Conservation (phyloP, 1,139 yeast genomes). For the Debaryomyces singareniensis region DNA sequence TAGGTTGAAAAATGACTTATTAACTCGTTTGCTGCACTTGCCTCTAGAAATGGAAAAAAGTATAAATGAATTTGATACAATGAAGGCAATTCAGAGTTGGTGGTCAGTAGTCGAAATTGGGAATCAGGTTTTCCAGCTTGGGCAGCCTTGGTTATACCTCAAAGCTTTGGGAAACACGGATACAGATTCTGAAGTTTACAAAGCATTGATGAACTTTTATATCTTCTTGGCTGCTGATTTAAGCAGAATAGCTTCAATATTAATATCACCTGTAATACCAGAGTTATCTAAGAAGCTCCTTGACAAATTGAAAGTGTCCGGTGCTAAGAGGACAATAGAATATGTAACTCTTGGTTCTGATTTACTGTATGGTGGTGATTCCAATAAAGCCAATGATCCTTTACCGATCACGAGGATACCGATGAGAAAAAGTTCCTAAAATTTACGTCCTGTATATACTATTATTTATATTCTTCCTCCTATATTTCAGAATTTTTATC, state of each 20-base stretch:
- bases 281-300: conserved; percentile 50
- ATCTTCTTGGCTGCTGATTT: conserved; percentile 67
- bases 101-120: conserved; percentile 58
- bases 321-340: conserved; percentile 29
- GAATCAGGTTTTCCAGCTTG: conserved; percentile 54
- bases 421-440: conserved; percentile 9
- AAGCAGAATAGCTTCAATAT: conserved; percentile 58
- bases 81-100: conserved; percentile 54
- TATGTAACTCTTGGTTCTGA: conserved; percentile 43
- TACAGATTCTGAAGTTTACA: conserved; percentile 9
- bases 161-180: conserved; percentile 21
- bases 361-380: conserved; percentile 36
- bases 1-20: conserved; percentile 13
- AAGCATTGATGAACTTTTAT: conserved; percentile 40
- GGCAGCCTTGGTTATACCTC: conserved; percentile 54
- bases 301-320: conserved; percentile 53
- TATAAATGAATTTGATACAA: conserved; percentile 47
- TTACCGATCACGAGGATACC: conserved; percentile 22
- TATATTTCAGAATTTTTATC: too few species aligned
- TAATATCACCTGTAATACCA: conserved; percentile 72
- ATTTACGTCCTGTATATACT: background rate
- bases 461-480: too few species aligned
- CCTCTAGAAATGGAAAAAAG: conserved; percentile 31
- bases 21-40: conserved; percentile 9
- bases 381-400: conserved; percentile 21